Evolutionary conservation across 2,329 filamentous ascomycete genomes (phyloP), one percentile per base, ranked within the genome.

Genomic region (Aureobasidium uvarum): DNA sequence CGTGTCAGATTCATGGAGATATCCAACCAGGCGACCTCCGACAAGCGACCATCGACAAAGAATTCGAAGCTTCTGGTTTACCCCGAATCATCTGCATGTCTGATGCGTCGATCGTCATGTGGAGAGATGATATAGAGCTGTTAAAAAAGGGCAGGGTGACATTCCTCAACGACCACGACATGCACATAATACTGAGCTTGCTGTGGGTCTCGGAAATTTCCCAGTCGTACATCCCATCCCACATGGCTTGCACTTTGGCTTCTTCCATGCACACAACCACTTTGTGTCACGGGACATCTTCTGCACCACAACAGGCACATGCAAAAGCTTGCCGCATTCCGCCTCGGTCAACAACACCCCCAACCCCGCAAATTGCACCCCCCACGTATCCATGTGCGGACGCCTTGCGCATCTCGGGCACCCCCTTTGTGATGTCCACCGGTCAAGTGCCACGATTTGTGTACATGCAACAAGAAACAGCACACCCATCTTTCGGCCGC

Each of bases 311-410:
- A 38, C 56, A 25, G 41, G 41, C 56, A 46, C 43, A 60, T 60
- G 56, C 56, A 23, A 58, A 14, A 31, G 54, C 54, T 45, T 58
- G 33, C 54, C 54, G 23, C 56, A 58, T 58, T 58, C 20, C 54
- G 38, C 55, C 39, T 60, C 56, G 43, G 56, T 48, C 56, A 23
- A 60, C 28, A 36, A 36, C 28, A 38, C 20, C n/a, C 10, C 23
- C 39, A 36, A 48, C 56, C 56, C 56, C 56, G 41, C 56, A 56
- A 13, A 20, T n/a, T 36, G 33, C 33, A 36, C 3, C 31, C 43
- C 41, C 41, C 52, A 55, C 52, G 25, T 39, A 4, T 23, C 38
- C 38, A 45, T 58, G 55, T 45, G 41, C 8, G 20, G 36, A 18
- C 54, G 56, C 43, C 39, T 60, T 60, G 56, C 56, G 31, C 43